Conservation (phyloP, 768 basidiomycete genomes). For the Leccinum subgranulosum region DNA sequence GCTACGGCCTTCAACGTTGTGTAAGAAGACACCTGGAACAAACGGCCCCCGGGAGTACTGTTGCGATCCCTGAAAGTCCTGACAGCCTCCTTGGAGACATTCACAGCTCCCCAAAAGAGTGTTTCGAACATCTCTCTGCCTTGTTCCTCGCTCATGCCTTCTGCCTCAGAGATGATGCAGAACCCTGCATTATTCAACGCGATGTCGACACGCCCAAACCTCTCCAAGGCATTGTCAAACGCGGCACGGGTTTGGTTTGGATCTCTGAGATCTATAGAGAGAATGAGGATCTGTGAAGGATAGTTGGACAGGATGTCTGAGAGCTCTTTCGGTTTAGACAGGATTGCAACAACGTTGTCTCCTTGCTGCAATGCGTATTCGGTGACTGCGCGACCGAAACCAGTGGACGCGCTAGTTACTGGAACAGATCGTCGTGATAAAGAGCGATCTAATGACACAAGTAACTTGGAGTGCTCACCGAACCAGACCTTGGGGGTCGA, state of each 20-base stretch:
- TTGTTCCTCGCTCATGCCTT: conserved; percentile 33
- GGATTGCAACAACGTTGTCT: conserved; percentile 41
- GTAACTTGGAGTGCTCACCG: conserved; percentile 12
- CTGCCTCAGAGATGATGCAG: conserved; percentile 34
- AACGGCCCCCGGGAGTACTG: conserved; percentile 35
- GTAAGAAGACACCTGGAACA: conserved; percentile 38
- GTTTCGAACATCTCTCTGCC: conserved; percentile 38
- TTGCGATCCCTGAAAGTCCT: conserved; percentile 38
- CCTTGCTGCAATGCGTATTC: conserved; percentile 36
- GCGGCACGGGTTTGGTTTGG: conserved; percentile 30
- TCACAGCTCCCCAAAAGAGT: conserved; percentile 37
- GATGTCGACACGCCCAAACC: conserved; percentile 43
- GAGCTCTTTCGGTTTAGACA: conserved; percentile 32
- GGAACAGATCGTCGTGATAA: neutral
- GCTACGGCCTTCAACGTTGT: conserved; percentile 20
- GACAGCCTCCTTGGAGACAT: conserved; percentile 33
- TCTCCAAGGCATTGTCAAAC: conserved; percentile 32
- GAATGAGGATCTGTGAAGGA: conserved; percentile 33
- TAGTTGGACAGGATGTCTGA: conserved; percentile 28
- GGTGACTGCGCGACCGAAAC: conserved; percentile 36
- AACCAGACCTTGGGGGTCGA: conserved; percentile 21
- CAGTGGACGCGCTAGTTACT: conserved; percentile 42
- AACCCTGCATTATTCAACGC: conserved; percentile 44
- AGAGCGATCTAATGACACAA: neutral
- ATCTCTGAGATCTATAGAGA: conserved; percentile 39